Percentiles rank a stretch among this genome's conserved stretches.
These are phyloP conservation scores for Cicer judaicum DNA, from an alignment of 306 rosid genomes.

Conservation along the genomic window DNA sequence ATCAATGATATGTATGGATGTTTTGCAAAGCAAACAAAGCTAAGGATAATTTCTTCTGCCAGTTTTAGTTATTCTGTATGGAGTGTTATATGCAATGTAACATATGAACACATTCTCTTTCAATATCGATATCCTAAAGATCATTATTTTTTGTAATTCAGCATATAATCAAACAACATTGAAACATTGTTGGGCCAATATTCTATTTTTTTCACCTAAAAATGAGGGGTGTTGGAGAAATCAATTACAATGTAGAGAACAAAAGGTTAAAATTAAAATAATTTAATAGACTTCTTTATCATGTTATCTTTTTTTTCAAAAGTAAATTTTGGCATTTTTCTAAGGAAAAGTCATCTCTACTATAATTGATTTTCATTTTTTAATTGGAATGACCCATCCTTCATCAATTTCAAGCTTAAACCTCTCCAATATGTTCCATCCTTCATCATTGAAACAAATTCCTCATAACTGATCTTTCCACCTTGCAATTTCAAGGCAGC, in stretches of 20 bases:
- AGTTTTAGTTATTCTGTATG: too few species aligned
- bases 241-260: slow-evolving; percentile 48
- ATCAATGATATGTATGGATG: too few species aligned
- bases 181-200: slow-evolving; percentile 42
- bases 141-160: too few species aligned
- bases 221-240: slow-evolving; percentile 44
- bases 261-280: slow-evolving; percentile 25
- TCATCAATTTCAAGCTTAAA: slow-evolving; percentile 75
- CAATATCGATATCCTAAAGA: too few species aligned
- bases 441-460: slow-evolving; percentile 91
- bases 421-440: slow-evolving; percentile 98
- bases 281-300: slow-evolving; percentile 34
- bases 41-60: too few species aligned
- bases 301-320: slow-evolving; percentile 43
- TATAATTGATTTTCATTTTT: slow-evolving; percentile 46
- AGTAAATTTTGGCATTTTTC: slow-evolving; percentile 26
- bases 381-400: slow-evolving; percentile 72
- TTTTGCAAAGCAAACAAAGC: too few species aligned
- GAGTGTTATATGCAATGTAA: too few species aligned
- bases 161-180: slow-evolving; percentile 11
- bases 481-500: slow-evolving; percentile 60
- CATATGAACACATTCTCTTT: too few species aligned
- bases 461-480: slow-evolving; percentile 87
- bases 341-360: slow-evolving; percentile 39
- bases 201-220: slow-evolving; percentile 45